phyloP scores from a whole-genome alignment of 352 stramenopile genomes.

The Plasmopara viticola region DNA sequence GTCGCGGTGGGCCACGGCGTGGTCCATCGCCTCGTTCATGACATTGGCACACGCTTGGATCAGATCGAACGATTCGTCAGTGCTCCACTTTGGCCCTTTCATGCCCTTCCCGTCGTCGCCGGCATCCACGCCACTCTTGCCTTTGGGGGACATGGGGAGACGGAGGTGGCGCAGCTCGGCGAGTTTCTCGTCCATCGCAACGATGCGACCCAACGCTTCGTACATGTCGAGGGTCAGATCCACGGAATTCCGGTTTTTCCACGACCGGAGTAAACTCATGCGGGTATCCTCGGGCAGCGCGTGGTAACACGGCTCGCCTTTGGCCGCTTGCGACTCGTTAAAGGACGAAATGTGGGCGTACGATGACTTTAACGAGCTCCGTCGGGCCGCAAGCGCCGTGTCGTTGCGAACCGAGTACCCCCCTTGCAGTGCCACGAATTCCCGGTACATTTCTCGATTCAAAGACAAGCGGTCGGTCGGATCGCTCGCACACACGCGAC shows the following conservation, averaged over 20 bases:
- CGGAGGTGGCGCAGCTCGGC: slow-evolving; percentile 14
- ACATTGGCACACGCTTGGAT: slow-evolving; percentile 36
- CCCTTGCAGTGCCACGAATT: slow-evolving; percentile 30
- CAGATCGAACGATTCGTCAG: slow-evolving; percentile 30
- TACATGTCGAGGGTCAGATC: slow-evolving; percentile 34
- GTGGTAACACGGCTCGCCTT: slow-evolving; percentile 22
- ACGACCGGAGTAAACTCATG: slow-evolving; percentile 26
- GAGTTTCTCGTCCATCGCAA: slow-evolving; percentile 30
- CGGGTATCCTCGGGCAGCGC: slow-evolving; percentile 21
- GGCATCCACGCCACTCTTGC: slow-evolving; percentile 5
- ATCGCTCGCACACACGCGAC: slow-evolving; percentile 19
- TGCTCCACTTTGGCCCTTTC: slow-evolving; percentile 27
- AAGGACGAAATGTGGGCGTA: slow-evolving; percentile 28
- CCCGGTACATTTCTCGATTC: slow-evolving; percentile 32
- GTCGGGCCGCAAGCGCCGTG: slow-evolving; percentile 25
- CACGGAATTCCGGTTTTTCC: slow-evolving; percentile 37
- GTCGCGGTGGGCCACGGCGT: slow-evolving; percentile 19
- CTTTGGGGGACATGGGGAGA: slow-evolving; percentile 12
- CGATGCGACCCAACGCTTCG: slow-evolving; percentile 24
- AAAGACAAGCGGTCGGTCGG: slow-evolving; percentile 20
- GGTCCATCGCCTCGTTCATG: slow-evolving; percentile 22
- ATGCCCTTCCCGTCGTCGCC: slow-evolving; percentile 10
- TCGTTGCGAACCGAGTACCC: slow-evolving; percentile 28
- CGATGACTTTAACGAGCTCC: slow-evolving; percentile 36
- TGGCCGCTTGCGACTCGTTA: slow-evolving; percentile 28